These are phyloP conservation scores for Calonectria multiphialidica DNA, from an alignment of 2,329 filamentous ascomycete genomes.

Conservation along the genomic window DNA sequence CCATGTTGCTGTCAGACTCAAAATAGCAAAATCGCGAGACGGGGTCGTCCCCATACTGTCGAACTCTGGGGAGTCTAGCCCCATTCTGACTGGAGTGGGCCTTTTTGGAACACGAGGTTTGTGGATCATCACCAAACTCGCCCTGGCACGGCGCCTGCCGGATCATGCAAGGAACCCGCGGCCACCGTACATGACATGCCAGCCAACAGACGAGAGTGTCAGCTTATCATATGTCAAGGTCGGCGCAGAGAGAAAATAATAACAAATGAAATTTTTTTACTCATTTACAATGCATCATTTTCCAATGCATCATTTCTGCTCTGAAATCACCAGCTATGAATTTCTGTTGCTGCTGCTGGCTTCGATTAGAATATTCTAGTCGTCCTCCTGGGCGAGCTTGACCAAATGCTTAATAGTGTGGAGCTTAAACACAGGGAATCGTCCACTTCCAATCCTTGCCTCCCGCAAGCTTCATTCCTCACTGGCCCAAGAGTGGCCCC, in stretches of 20 bases:
- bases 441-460: background rate
- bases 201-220: background rate
- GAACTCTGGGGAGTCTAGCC: background rate
- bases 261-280: too few relatives aligned
- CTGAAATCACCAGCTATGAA: too few relatives aligned
- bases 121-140: background rate
- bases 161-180: slow-evolving; percentile 4
- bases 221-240: background rate
- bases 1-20: background rate
- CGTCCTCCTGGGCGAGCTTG: background rate
- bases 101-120: slow-evolving; percentile 3
- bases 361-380: background rate
- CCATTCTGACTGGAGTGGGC: background rate
- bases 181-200: background rate
- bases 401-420: background rate
- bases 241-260: too few relatives aligned
- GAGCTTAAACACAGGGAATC: background rate
- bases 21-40: background rate
- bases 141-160: background rate
- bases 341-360: background rate
- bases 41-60: background rate
- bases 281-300: too few relatives aligned
- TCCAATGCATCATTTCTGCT: too few relatives aligned
- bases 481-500: background rate
- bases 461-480: background rate